Conservation (phyloP, 2,329 filamentous ascomycete species). For the Colletotrichum sansevieriae region DNA sequence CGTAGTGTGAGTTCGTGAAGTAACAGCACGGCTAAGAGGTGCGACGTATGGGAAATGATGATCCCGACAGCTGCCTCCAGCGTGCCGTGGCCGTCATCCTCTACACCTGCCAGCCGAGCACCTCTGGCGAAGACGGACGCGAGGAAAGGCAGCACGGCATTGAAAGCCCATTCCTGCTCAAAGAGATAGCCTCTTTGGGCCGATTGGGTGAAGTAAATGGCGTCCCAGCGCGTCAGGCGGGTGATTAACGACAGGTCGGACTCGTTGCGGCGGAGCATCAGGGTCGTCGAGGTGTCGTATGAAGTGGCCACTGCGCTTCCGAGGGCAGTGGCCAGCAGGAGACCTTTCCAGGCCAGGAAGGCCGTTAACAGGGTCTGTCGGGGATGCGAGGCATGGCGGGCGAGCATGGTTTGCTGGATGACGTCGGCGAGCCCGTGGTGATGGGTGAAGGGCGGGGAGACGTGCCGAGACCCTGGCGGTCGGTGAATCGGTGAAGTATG, state of each 20-base stretch:
- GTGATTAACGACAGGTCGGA: constrained; percentile 56
- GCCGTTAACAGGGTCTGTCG: constrained; percentile 48
- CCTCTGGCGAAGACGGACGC: constrained; percentile 54
- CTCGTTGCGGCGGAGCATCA: constrained; percentile 51
- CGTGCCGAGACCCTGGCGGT: constrained; percentile 8
- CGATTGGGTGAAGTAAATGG: constrained; percentile 78
- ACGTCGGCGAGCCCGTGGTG: constrained; percentile 21
- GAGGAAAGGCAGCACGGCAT: constrained; percentile 60
- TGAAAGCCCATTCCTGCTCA: constrained; percentile 91
- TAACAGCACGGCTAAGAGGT: constrained; percentile 80
- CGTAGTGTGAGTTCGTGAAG: constrained; percentile 75
- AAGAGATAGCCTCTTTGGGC: constrained; percentile 75
- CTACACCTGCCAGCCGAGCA: constrained; percentile 46
- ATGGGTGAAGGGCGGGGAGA: background rate
- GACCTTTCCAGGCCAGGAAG: constrained; percentile 76
- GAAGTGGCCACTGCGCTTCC: constrained; percentile 64
- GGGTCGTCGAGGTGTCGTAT: constrained; percentile 83
- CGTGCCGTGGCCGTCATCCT: constrained; percentile 37
- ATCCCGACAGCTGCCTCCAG: constrained; percentile 70
- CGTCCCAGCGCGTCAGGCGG: constrained; percentile 83
- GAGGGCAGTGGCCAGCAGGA: constrained; percentile 73
- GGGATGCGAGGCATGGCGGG: constrained; percentile 36
- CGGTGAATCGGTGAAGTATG: constrained; percentile 6
- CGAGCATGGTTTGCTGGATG: constrained; percentile 31
- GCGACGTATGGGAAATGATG: constrained; percentile 77